These are phyloP conservation scores for Cercospora zeae-maydis DNA, from an alignment of 2,329 filamentous ascomycete genomes.

Conservation along the genomic window DNA sequence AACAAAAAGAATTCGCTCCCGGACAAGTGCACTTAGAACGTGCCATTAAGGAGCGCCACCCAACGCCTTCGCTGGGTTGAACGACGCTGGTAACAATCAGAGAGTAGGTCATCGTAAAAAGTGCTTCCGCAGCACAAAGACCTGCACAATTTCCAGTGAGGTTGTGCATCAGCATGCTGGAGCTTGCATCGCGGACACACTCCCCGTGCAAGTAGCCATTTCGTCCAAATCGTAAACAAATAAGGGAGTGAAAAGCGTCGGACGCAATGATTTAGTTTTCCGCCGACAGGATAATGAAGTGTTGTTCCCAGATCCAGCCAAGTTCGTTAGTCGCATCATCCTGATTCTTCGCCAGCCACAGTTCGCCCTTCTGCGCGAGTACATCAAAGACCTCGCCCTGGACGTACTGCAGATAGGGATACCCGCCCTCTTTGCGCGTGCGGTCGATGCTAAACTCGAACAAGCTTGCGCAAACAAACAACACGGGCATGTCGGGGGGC, in stretches of 20 bases:
- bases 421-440: constrained; percentile 86
- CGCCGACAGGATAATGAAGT: constrained; percentile 58
- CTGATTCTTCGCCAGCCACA: constrained; percentile 97
- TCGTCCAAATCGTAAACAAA: neutral
- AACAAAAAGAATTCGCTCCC: constrained; percentile 14
- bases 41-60: constrained; percentile 1
- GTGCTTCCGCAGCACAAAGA: constrained; percentile 1
- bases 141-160: neutral
- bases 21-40: neutral
- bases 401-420: constrained; percentile 92
- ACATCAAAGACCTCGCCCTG: constrained; percentile 74
- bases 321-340: constrained; percentile 76
- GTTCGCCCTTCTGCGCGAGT: constrained; percentile 91
- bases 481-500: constrained; percentile 47
- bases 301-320: constrained; percentile 99
- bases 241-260: neutral
- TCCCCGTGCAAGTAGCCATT: neutral
- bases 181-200: neutral
- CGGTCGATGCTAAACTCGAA: constrained; percentile 98
- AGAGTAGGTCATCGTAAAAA: constrained; percentile 1
- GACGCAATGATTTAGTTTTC: constrained; percentile 14
- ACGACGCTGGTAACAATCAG: constrained; percentile 7
- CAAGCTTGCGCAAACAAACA: constrained; percentile 88
- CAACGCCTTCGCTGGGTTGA: constrained; percentile 7
- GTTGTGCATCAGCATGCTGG: neutral